A percentile compares a stretch with the other conserved stretches of the same genome.
These are phyloP conservation scores for Nicotiana paniculata DNA, from an alignment of 257 asterid genomes.

Conservation along the genomic window DNA sequence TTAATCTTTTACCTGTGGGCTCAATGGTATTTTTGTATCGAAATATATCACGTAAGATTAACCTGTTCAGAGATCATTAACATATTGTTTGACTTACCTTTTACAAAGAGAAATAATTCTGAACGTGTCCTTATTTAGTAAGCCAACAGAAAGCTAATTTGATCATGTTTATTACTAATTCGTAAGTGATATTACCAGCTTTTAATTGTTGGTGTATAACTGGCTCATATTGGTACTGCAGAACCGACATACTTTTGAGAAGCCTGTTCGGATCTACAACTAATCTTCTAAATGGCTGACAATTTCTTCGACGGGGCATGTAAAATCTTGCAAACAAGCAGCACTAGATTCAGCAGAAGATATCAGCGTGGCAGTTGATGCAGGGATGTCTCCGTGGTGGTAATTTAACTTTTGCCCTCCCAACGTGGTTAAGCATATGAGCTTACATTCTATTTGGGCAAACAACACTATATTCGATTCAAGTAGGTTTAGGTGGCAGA, in stretches of 20 bases:
- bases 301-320: background rate
- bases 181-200: background rate
- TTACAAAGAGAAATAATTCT: background rate
- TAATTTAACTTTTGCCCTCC: background rate
- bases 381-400: background rate
- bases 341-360: constrained; percentile 1
- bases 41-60: background rate
- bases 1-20: background rate
- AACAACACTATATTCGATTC: background rate
- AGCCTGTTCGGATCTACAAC: constrained; percentile 69
- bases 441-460: background rate
- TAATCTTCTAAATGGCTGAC: constrained; percentile 16
- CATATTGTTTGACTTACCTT: background rate
- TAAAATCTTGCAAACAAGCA: background rate
- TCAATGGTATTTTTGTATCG: background rate
- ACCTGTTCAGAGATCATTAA: background rate
- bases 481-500: constrained; percentile 18
- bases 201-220: background rate
- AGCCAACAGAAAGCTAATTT: background rate
- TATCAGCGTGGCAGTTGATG: background rate
- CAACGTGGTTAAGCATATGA: background rate
- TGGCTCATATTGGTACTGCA: constrained; percentile 25
- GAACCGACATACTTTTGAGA: constrained; percentile 68
- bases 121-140: background rate
- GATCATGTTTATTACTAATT: background rate